Base-by-base conservation (phyloP, 2,329 filamentous ascomycete species). In the Cladorrhinum sp. region DNA sequence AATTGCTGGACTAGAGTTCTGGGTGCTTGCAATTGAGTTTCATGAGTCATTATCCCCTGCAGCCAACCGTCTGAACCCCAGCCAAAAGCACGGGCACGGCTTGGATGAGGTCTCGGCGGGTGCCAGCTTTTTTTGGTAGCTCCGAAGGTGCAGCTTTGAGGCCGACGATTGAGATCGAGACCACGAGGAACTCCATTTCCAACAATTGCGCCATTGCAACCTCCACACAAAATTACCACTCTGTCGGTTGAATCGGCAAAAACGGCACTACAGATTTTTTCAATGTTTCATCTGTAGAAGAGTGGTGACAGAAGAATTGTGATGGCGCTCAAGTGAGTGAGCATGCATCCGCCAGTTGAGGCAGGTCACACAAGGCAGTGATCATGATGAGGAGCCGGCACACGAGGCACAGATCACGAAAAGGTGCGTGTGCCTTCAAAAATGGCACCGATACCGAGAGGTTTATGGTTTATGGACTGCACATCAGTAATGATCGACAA, bases 21-120 rank as follows among this genome's bases (percentile, higher is more conserved):
- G 30, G 52, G 51, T 54, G 54, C 51, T 58, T 8, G 65, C 62
- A 65, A 67, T 67, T 67, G 64, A 67, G 64, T 67, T 65, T 65
- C 18, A 59, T 67, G 65, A 67, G 39, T 67, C 65, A 67, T 36
- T 57, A 36, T 16, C 42, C 33, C 42, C 42, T 46, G 42, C 42
- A 46, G 16, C 42, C 42, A 20, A 20, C 42, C 42, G 42, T 46
- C 42, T 46, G n/a, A 46, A 46, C 42, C 36, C 23, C 23, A 55
- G 57, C 21, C 20, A 3, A 39, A 53, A 48, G 28, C 42, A 46
- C 18, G 42, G 42, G 42, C 42, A 9, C n/a, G n/a, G 2, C n/a
- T 21, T 18, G 16, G 42, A 21, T 2, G 10, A 46, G 42, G 36
- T n/a, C 36, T 46, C 16, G 42, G 42, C n/a, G 42, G 42, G 42